Conservation (phyloP, 1,139 yeast genomes). For the Candida buenavistaensis region DNA sequence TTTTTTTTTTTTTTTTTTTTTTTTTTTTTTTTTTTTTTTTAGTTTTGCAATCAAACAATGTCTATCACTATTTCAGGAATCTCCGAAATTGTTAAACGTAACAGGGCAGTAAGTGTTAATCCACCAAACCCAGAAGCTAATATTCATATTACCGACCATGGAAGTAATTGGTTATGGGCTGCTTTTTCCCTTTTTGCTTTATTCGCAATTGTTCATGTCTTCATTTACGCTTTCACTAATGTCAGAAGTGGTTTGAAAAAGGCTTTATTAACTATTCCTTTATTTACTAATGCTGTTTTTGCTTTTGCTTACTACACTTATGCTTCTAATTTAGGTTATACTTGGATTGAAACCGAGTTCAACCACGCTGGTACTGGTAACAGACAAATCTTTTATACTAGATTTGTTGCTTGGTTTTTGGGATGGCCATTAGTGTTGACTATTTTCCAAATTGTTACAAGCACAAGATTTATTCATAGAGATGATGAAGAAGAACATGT, state of each 20-base stretch:
- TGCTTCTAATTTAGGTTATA: conserved; percentile 70
- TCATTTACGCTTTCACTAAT: conserved; percentile 38
- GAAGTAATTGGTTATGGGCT: conserved; percentile 75
- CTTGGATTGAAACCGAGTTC: conserved; percentile 55
- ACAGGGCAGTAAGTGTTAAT: conserved; percentile 52
- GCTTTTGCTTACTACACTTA: conserved; percentile 58
- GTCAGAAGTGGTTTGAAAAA: conserved; percentile 34
- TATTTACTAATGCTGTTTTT: conserved; percentile 46
- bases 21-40: too few relatives aligned
- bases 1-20: too few relatives aligned
- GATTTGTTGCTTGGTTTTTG: conserved; percentile 69
- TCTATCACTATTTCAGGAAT: too few relatives aligned
- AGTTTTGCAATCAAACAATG: too few relatives aligned
- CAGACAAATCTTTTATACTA: conserved; percentile 66
- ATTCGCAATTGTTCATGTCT: conserved; percentile 42
- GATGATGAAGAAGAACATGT: too few relatives aligned
- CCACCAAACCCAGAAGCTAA: conserved; percentile 42
- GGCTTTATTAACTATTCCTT: conserved; percentile 46
- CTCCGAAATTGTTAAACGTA: conserved; percentile 22
- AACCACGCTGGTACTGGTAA: conserved; percentile 46
- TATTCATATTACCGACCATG: conserved; percentile 56
- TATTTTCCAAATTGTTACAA: conserved; percentile 47
- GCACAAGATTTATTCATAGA: conserved; percentile 22
- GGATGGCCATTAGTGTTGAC: conserved; percentile 56
- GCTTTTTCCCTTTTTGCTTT: conserved; percentile 54